Conservation (phyloP, 1,284 basidiomycete genomes). For the Afroboletus lepidellus region DNA sequence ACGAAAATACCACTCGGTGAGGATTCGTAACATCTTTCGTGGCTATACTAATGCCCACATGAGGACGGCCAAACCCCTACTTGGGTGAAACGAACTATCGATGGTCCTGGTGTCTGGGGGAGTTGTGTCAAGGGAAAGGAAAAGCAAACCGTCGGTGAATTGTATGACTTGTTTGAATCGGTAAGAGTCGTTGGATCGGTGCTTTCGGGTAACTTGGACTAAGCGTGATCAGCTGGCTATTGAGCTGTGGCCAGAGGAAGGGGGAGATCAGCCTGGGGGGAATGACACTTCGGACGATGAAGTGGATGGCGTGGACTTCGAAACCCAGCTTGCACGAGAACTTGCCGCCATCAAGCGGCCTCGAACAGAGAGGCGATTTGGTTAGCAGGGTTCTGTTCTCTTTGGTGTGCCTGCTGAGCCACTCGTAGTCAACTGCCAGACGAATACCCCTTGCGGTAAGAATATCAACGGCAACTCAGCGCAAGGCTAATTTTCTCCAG, state of each 20-base stretch:
- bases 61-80: conserved; percentile 47
- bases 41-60: conserved; percentile 2
- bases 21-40: conserved; percentile 3
- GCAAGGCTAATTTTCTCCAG: conserved; percentile 37
- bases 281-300: conserved; percentile 29
- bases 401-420: background rate
- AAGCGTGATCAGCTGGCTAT: conserved; percentile 52
- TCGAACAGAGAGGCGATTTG: conserved; percentile 59
- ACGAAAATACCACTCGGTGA: conserved; percentile 34
- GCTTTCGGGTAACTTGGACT: background rate
- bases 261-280: conserved; percentile 14
- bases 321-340: conserved; percentile 69
- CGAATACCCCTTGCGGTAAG: conserved; percentile 73
- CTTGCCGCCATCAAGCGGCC: conserved; percentile 68
- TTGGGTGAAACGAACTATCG: conserved; percentile 61
- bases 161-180: conserved; percentile 74
- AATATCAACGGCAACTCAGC: background rate
- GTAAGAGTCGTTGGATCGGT: conserved; percentile 36
- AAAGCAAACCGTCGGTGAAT: conserved; percentile 68
- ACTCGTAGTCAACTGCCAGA: conserved; percentile 63
- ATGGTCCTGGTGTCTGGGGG: conserved; percentile 80
- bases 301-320: conserved; percentile 49
- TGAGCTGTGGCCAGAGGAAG: conserved; percentile 62
- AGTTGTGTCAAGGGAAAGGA: conserved; percentile 82
- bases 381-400: conserved; percentile 40